Evolutionary conservation across 208 protist genomes (phyloP).

Genomic region (Strigomonas galati): DNA sequence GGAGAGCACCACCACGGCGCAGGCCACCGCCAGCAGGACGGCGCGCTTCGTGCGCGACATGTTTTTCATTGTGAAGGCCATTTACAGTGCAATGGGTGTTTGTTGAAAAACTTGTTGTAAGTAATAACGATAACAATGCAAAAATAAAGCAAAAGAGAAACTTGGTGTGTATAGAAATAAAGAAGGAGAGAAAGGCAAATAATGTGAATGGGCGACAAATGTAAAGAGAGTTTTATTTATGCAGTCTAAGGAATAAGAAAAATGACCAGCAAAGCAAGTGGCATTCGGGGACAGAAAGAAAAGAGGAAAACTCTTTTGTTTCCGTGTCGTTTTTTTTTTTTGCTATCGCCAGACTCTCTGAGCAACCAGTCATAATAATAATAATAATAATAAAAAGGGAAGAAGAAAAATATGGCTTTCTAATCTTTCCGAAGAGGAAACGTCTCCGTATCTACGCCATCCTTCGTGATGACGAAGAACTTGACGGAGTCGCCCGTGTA

Average conservation of each 20-base stretch:
- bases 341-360: not conserved
- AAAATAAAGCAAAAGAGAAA: too few relatives aligned
- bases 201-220: too few relatives aligned
- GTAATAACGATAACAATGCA: too few relatives aligned
- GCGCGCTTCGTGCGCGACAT: too few relatives aligned
- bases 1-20: not conserved
- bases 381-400: not conserved
- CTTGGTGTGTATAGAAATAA: too few relatives aligned
- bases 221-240: too few relatives aligned
- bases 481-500: slow-evolving; percentile 95
- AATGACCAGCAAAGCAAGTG: not conserved
- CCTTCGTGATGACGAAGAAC: slow-evolving; percentile 91
- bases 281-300: not conserved
- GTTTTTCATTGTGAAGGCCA: too few relatives aligned
- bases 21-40: not conserved
- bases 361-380: not conserved
- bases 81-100: too few relatives aligned
- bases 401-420: slow-evolving; percentile 11
- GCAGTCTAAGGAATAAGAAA: too few relatives aligned
- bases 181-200: too few relatives aligned
- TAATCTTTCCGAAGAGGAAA: slow-evolving; percentile 81
- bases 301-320: slow-evolving; percentile 5
- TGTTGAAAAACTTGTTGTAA: too few relatives aligned
- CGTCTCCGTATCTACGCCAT: slow-evolving; percentile 59
- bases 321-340: slow-evolving; percentile 1